phyloP scores from a whole-genome alignment of 2,329 filamentous ascomycete genomes.

The Simplicillium sp. region DNA sequence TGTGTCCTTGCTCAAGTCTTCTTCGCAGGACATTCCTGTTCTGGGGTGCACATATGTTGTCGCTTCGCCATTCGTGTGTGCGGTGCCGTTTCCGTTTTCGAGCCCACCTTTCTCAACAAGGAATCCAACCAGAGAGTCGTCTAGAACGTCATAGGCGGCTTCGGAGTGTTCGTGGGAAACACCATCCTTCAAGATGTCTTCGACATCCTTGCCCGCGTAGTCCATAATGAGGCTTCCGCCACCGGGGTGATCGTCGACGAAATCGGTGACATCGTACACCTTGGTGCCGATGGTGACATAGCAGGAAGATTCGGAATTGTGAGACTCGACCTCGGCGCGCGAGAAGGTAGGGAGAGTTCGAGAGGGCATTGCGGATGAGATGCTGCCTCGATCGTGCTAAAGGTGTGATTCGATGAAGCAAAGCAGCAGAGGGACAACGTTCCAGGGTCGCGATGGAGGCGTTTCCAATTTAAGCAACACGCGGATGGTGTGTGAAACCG shows the following conservation, averaged over 20 bases:
- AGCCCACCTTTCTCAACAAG: constrained; percentile 44
- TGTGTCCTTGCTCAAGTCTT: constrained; percentile 80
- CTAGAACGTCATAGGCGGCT: constrained; percentile 88
- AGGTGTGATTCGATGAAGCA: not conserved
- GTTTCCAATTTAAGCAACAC: no score
- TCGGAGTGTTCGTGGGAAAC: constrained; percentile 81
- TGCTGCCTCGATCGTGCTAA: constrained; percentile 3
- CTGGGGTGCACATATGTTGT: constrained; percentile 39
- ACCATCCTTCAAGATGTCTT: constrained; percentile 71
- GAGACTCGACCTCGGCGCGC: constrained; percentile 67
- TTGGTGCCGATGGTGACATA: constrained; percentile 86
- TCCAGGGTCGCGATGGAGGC: not conserved
- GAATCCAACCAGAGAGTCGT: constrained; percentile 79
- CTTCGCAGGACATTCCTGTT: constrained; percentile 84
- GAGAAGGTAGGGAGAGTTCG: constrained; percentile 77
- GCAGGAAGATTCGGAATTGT: constrained; percentile 74
- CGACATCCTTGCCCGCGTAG: constrained; percentile 81
- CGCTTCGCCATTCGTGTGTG: constrained; percentile 14
- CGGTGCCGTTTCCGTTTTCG: constrained; percentile 18
- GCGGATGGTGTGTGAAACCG: not conserved
- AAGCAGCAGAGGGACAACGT: not conserved
- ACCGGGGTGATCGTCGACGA: constrained; percentile 83
- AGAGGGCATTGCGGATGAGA: constrained; percentile 54
- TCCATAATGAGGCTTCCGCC: constrained; percentile 82
- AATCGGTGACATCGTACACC: constrained; percentile 92